phyloP scores from a whole-genome alignment of 2,329 filamentous ascomycete species.

The Phialophora verrucosa region DNA sequence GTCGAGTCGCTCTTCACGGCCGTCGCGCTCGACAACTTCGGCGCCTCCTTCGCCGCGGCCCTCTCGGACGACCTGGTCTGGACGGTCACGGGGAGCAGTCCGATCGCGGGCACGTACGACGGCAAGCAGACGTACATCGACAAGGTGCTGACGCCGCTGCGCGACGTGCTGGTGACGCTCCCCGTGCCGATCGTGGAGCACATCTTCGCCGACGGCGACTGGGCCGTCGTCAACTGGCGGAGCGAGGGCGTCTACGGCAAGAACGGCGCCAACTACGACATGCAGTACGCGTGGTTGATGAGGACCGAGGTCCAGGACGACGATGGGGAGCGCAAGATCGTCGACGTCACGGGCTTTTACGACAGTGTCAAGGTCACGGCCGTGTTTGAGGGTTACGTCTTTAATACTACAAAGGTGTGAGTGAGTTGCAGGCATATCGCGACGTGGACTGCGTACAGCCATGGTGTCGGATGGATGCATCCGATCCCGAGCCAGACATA shows the following conservation, averaged over 20 bases:
- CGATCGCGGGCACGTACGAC: conserved; percentile 25
- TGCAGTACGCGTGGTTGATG: conserved; percentile 33
- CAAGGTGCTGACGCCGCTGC: conserved; percentile 29
- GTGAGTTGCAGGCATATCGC: not conserved
- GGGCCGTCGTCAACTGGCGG: conserved; percentile 28
- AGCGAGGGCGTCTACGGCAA: conserved; percentile 25
- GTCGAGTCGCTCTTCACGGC: conserved; percentile 30
- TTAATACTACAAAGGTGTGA: conserved; percentile 12
- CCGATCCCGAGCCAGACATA: too few species aligned
- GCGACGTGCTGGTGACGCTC: conserved; percentile 21
- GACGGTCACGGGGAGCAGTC: conserved; percentile 26
- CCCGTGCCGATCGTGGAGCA: conserved; percentile 32
- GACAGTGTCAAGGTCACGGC: conserved; percentile 27
- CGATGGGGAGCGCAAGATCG: conserved; percentile 20
- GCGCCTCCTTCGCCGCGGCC: conserved; percentile 21
- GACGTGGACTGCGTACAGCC: not conserved
- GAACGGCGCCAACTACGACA: conserved; percentile 33
- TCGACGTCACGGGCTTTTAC: conserved; percentile 31
- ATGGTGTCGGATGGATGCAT: not conserved
- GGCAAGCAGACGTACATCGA: conserved; percentile 29
- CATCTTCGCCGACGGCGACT: conserved; percentile 29
- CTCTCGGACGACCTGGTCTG: conserved; percentile 28
- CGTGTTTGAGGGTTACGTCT: conserved; percentile 29
- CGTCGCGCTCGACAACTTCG: conserved; percentile 31
- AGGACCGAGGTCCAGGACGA: conserved; percentile 15